Conservation (phyloP, 257 asterid species). For the Leonotis leonurus region DNA sequence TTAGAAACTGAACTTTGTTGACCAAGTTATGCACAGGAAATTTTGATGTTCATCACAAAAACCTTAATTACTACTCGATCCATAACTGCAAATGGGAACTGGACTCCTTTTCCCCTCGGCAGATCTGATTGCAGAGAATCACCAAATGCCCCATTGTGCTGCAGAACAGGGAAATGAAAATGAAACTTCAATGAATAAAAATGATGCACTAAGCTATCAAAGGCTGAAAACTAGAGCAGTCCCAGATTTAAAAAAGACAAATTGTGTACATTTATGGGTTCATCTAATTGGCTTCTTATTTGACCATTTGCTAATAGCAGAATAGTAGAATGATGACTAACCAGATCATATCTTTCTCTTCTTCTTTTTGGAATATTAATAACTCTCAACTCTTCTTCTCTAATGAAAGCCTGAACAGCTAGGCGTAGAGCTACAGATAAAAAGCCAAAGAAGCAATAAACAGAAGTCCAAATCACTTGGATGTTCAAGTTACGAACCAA, state of each 20-base stretch:
- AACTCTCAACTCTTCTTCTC: constrained; percentile 70
- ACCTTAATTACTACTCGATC: constrained; percentile 93
- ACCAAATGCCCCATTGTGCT: constrained; percentile 61
- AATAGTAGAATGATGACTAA: constrained; percentile 20
- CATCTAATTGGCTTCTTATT: neutral
- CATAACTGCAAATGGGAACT: constrained; percentile 77
- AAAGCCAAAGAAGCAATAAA: too few relatives aligned
- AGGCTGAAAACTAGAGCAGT: neutral
- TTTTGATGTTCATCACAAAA: constrained; percentile 10
- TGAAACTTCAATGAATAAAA: neutral
- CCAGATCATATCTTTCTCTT: constrained; percentile 74
- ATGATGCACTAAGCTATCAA: neutral
- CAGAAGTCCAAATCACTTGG: neutral
- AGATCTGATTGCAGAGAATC: constrained; percentile 48
- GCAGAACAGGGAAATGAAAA: constrained; percentile 14
- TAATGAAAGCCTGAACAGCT: constrained; percentile 79
- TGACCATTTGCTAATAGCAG: neutral
- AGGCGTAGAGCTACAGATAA: constrained; percentile 66
- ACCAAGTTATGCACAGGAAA: constrained; percentile 17
- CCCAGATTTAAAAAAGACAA: neutral
- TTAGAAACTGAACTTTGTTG: constrained; percentile 23
- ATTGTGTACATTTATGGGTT: neutral
- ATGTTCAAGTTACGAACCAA: neutral
- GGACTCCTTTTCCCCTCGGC: constrained; percentile 73
- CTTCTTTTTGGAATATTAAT: constrained; percentile 51